These are phyloP conservation scores for Trichoderma sp. DNA, from an alignment of 2,329 filamentous ascomycete genomes.

Conservation along the genomic window DNA sequence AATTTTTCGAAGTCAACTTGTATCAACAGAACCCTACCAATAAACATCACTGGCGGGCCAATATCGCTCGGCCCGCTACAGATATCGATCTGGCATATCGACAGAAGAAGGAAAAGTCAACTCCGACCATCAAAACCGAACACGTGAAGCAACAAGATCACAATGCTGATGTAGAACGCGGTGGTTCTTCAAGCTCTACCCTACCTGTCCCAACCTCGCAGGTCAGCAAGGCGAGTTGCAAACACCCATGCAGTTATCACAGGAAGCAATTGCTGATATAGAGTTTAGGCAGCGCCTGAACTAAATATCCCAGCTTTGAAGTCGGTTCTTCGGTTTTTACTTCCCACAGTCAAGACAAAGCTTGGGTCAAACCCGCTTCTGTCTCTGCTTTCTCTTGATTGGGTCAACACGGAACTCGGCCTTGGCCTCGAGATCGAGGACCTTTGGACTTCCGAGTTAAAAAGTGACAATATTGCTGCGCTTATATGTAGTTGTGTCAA, in stretches of 20 bases:
- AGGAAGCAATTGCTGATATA: neutral
- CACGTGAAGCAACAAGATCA: neutral
- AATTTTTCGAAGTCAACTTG: neutral
- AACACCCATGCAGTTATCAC: neutral
- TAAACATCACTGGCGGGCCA: neutral
- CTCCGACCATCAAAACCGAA: neutral
- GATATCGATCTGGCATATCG: neutral
- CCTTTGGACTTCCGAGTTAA: neutral
- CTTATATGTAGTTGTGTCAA: neutral
- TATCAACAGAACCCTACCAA: neutral
- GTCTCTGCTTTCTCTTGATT: neutral
- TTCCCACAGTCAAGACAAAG: neutral
- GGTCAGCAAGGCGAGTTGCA: neutral
- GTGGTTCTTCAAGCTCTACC: neutral
- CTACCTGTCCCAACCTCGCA: neutral
- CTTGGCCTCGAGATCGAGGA: neutral
- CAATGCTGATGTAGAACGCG: too few relatives aligned
- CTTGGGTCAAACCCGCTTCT: neutral
- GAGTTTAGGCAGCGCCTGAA: neutral
- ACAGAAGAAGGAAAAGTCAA: neutral
- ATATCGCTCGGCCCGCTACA: neutral
- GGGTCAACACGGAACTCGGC: neutral
- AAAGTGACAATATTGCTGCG: neutral
- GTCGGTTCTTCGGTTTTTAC: neutral
- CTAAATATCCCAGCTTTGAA: neutral